These are phyloP conservation scores for Meyerozyma athensensis DNA, from an alignment of 1,139 yeast species.

Conservation along the genomic window DNA sequence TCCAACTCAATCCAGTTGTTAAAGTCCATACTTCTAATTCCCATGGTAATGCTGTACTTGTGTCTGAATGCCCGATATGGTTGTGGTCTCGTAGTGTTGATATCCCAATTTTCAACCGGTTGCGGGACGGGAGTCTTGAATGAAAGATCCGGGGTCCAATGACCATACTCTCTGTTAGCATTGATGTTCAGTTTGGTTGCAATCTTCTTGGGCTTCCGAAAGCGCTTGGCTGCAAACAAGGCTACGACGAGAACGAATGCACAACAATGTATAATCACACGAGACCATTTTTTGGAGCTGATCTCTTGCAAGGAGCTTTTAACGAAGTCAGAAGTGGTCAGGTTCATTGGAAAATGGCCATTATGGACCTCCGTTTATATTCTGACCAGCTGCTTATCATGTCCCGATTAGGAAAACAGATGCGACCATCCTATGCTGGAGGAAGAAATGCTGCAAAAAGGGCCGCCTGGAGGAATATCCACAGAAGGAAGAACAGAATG, in stretches of 20 bases:
- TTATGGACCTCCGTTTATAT: background rate
- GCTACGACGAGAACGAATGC: background rate
- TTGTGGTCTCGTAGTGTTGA: conserved; percentile 46
- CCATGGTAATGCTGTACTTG: conserved; percentile 56
- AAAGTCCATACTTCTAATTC: conserved; percentile 58
- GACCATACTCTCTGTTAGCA: conserved; percentile 37
- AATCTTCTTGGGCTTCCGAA: background rate
- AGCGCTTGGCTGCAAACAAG: background rate
- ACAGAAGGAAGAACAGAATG: conserved; percentile 42
- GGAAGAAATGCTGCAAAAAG: conserved; percentile 67
- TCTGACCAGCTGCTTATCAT: background rate
- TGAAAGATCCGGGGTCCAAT: conserved; percentile 47
- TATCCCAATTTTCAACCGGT: conserved; percentile 47
- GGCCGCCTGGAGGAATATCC: conserved; percentile 57
- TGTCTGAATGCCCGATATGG: conserved; percentile 63
- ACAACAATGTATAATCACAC: background rate
- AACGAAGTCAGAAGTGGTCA: background rate
- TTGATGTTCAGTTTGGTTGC: conserved; percentile 14
- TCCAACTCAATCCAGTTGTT: conserved; percentile 62
- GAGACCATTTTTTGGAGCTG: background rate
- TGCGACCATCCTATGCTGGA: conserved; percentile 48
- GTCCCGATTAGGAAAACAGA: conserved; percentile 3
- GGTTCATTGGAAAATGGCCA: background rate
- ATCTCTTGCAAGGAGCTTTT: background rate
- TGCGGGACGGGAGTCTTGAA: conserved; percentile 47